A percentile compares a stretch with the other conserved stretches of the same genome.
Evolutionary conservation across 2,329 filamentous ascomycete species (phyloP).

Genomic region (Alternaria atra): DNA sequence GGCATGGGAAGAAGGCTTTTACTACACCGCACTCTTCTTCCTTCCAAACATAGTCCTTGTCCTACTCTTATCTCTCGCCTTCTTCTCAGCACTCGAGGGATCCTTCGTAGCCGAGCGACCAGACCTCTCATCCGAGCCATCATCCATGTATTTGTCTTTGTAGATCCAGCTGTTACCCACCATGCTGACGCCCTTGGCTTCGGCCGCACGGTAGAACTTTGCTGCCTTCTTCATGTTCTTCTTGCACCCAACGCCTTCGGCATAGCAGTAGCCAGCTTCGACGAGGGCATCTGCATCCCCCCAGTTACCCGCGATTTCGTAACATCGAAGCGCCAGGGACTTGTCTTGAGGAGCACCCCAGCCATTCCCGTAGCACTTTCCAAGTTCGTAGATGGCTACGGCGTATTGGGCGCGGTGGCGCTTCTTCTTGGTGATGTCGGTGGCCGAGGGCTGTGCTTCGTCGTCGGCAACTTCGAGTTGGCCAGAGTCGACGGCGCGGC

Average conservation of each 20-base stretch:
- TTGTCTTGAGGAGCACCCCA: conserved; percentile 98
- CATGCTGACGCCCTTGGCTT: conserved; percentile 95
- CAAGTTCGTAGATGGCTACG: conserved; percentile 93
- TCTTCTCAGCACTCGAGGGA: conserved; percentile 59
- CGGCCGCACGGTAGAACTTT: conserved; percentile 87
- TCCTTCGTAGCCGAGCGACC: conserved; percentile 56
- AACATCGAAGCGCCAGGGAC: conserved; percentile 84
- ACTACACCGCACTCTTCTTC: conserved; percentile 56
- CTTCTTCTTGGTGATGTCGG: conserved; percentile 76
- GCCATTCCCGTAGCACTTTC: conserved; percentile 96
- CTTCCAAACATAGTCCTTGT: conserved; percentile 77
- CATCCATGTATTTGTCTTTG: conserved; percentile 88
- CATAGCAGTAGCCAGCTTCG: conserved; percentile 96
- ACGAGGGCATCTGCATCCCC: conserved; percentile 93
- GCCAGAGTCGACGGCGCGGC: conserved; percentile 86
- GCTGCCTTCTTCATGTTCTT: conserved; percentile 96
- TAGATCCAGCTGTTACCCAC: conserved; percentile 99
- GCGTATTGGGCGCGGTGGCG: conserved; percentile 92
- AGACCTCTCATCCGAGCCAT: conserved; percentile 53
- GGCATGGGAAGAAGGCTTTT: too few species aligned
- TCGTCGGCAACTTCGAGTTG: conserved; percentile 85
- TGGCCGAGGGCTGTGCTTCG: conserved; percentile 69
- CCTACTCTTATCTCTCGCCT: conserved; percentile 77
- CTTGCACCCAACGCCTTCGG: conserved; percentile 90
- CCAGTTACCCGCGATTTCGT: conserved; percentile 96